Base-by-base conservation (phyloP, 2,329 filamentous ascomycete species). In the Amphichorda felina region DNA sequence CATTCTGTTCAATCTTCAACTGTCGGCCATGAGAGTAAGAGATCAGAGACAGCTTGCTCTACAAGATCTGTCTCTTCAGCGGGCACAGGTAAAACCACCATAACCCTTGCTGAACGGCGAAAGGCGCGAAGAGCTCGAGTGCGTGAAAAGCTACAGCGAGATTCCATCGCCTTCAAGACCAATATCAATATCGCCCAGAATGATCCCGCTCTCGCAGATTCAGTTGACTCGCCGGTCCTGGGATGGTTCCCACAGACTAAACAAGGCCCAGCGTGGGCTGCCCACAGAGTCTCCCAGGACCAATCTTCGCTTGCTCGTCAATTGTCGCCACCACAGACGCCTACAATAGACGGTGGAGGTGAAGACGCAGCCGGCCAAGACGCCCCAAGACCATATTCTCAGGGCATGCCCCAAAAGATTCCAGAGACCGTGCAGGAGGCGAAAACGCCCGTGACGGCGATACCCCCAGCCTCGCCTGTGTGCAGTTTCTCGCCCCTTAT, bases 91-190 rank as follows among this genome's bases (percentile, higher is more conserved):
- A 26, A 27, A 14, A 25, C 31, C n/a, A 17, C 37, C 5, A 15
- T 21, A 6, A 33, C n/a, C 8, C 35, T 36, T 9, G 28, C 28
- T 5, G 37, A 38, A 17, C 30, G 37, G 25, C 19, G 37, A n/a
- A 35, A 35, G 37, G 37, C 37, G 15, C 32, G 37, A 13, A 18
- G 33, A 5, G 33, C 26, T 5, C 22, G 27, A 3, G 28, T 38
- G 6, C 31, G 37, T 6, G 37, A 38, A 26, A 38, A 38, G 33
- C 13, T 38, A 13, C 37, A 38, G 13, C 26, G 37, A 3, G 37
- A 38, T 21, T 32, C 35, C 21, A 27, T 35, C 4, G 37, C 37
- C 4, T 30, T 26, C 17, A 38, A 38, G 33, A 11, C 16, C 9
- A 34, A n/a, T 10, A n/a, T n/a, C n/a, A 13, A 14, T 9, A n/a